phyloP scores from a whole-genome alignment of 1,284 basidiomycete species.

The Papiliotrema terrestris region DNA sequence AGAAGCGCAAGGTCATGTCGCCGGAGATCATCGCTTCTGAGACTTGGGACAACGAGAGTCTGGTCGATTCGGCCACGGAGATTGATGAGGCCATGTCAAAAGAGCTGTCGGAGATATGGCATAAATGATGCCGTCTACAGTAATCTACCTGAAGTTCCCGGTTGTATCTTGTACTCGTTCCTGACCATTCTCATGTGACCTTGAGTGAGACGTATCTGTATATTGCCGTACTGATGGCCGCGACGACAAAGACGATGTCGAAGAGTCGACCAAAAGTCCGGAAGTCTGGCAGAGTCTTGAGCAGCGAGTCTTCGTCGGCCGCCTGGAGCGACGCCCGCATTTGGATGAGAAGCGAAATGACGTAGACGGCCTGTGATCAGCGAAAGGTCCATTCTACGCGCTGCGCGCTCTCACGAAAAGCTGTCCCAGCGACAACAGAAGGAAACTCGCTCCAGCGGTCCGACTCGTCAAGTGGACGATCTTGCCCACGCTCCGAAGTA shows the following conservation, averaged over 20 bases:
- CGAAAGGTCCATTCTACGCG: neutral
- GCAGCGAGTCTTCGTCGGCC: constrained; percentile 26
- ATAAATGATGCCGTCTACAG: neutral
- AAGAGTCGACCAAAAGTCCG: constrained; percentile 48
- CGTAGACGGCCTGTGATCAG: constrained; percentile 43
- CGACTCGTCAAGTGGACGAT: constrained; percentile 44
- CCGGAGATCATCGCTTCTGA: neutral
- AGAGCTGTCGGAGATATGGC: constrained; percentile 7
- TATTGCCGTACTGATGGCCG: constrained; percentile 32
- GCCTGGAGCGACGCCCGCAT: constrained; percentile 40
- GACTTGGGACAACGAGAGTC: neutral
- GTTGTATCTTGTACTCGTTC: constrained; percentile 13
- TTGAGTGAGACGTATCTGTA: constrained; percentile 42
- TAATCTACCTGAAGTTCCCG: neutral
- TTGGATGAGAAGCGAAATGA: constrained; percentile 49
- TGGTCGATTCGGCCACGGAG: no score
- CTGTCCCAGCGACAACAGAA: constrained; percentile 45
- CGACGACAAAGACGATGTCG: constrained; percentile 45
- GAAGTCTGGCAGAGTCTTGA: constrained; percentile 47
- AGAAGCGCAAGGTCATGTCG: neutral
- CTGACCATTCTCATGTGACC: constrained; percentile 28
- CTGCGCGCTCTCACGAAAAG: constrained; percentile 39
- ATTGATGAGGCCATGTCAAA: constrained; percentile 4
- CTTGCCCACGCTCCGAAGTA: constrained; percentile 44
- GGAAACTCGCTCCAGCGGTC: constrained; percentile 47